Conservation (phyloP, 129 eudicot species). For the Flaveria sonorensis region DNA sequence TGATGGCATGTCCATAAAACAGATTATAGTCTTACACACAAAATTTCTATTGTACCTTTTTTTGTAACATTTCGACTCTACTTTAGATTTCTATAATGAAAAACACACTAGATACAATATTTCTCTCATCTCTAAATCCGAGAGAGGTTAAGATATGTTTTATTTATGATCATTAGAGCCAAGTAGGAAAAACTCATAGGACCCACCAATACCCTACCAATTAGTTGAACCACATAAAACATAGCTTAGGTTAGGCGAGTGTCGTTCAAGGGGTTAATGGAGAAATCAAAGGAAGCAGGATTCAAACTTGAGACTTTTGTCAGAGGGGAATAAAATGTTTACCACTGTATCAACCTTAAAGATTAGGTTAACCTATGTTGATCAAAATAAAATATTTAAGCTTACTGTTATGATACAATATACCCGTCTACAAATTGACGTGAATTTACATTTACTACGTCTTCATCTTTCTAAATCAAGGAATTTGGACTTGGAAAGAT, state of each 20-base stretch:
- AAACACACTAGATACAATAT: not conserved
- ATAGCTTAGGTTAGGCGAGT: not conserved
- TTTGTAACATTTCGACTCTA: not conserved
- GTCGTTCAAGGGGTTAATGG: not conserved
- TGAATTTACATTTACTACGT: not conserved
- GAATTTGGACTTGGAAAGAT: not conserved
- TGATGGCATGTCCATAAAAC: not conserved
- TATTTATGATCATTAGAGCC: not conserved
- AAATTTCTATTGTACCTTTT: not conserved
- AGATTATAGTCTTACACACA: not conserved
- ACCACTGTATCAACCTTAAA: not conserved
- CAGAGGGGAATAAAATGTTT: not conserved
- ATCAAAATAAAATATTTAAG: not conserved
- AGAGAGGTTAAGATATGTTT: not conserved
- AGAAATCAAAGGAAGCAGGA: not conserved
- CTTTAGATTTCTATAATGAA: not conserved
- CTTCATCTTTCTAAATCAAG: not conserved
- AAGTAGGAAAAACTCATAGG: not conserved
- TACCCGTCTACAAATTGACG: not conserved
- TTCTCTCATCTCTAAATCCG: not conserved
- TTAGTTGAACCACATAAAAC: not conserved
- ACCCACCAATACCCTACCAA: not conserved
- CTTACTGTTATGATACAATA: not conserved
- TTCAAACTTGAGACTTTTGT: not conserved
- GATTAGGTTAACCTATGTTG: not conserved